Evolutionary conservation across 148 eudicot genomes (phyloP).

Genomic region (Pharnaceum exiguum): DNA sequence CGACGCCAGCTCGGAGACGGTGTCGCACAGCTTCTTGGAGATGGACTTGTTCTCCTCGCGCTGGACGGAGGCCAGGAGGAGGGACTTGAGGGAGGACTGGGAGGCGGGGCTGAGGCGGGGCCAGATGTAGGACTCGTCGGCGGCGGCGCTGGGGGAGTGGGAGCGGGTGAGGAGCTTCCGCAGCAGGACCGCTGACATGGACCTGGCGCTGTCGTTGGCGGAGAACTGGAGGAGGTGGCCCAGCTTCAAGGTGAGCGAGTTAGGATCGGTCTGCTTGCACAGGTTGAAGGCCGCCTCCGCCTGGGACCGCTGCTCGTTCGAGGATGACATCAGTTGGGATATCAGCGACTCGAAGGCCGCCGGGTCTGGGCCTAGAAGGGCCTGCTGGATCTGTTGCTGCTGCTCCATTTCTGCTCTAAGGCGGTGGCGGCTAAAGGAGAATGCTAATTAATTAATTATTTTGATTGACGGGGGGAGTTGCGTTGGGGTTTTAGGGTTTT

Average conservation of each 20-base stretch:
- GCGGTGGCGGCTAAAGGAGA: no score
- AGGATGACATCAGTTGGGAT: slow-evolving; percentile 69
- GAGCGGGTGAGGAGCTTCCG: slow-evolving; percentile 59
- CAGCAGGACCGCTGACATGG: slow-evolving; percentile 78
- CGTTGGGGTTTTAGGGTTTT: slow-evolving; percentile 12
- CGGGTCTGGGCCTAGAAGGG: slow-evolving; percentile 63
- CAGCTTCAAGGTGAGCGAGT: slow-evolving; percentile 62
- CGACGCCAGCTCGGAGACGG: slow-evolving; percentile 74
- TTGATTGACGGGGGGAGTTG: slow-evolving; percentile 42
- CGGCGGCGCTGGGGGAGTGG: slow-evolving; percentile 16
- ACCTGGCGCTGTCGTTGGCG: slow-evolving; percentile 51
- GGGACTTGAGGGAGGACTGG: slow-evolving; percentile 50
- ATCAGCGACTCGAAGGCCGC: slow-evolving; percentile 67
- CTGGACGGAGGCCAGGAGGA: slow-evolving; percentile 47
- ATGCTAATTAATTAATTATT: no score
- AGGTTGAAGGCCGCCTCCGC: slow-evolving; percentile 72
- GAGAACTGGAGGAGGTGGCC: slow-evolving; percentile 56
- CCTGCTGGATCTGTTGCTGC: slow-evolving; percentile 61
- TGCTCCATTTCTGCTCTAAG: no score
- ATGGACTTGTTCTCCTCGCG: slow-evolving; percentile 57
- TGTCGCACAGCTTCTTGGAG: slow-evolving; percentile 71
- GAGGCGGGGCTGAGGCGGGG: slow-evolving; percentile 49
- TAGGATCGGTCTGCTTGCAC: slow-evolving; percentile 61
- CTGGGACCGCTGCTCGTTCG: slow-evolving; percentile 71
- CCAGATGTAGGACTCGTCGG: slow-evolving; percentile 53